phyloP scores from a whole-genome alignment of 306 rosid species.

The Carpinus fangiana region DNA sequence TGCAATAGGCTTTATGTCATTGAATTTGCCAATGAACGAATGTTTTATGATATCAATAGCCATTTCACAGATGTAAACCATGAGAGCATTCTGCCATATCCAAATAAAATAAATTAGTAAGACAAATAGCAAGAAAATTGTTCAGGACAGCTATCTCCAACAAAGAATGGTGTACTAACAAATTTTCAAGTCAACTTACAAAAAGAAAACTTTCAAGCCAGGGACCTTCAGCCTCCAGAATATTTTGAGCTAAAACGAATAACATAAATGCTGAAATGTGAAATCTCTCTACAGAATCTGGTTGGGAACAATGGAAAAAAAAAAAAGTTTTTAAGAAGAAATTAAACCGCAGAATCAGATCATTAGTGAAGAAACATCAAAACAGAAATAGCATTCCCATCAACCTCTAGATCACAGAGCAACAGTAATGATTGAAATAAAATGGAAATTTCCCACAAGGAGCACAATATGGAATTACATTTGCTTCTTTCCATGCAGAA shows the following conservation, averaged over 20 bases:
- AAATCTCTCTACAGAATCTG: conserved; percentile 98
- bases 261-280: conserved; percentile 89
- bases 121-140: conserved; percentile 27
- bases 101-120: conserved; percentile 37
- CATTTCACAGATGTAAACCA: conserved; percentile 91
- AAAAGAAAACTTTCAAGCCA: conserved; percentile 83
- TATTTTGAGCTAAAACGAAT: conserved; percentile 95
- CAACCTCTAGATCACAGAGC: conserved; percentile 5
- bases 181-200: conserved; percentile 53
- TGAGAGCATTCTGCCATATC: conserved; percentile 63
- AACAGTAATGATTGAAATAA: background rate
- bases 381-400: conserved; percentile 10
- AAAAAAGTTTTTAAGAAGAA: conserved; percentile 15
- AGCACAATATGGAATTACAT: background rate
- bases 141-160: background rate
- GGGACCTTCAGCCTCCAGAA: conserved; percentile 98
- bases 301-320: conserved; percentile 23
- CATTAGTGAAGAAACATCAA: conserved; percentile 8
- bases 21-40: conserved; percentile 93
- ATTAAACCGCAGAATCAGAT: background rate
- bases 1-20: conserved; percentile 79
- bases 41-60: conserved; percentile 86
- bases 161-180: background rate
- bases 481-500: background rate
- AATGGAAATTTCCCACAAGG: background rate